Evolutionary conservation across 768 basidiomycete genomes (phyloP).

Genomic region (Chiua virens): DNA sequence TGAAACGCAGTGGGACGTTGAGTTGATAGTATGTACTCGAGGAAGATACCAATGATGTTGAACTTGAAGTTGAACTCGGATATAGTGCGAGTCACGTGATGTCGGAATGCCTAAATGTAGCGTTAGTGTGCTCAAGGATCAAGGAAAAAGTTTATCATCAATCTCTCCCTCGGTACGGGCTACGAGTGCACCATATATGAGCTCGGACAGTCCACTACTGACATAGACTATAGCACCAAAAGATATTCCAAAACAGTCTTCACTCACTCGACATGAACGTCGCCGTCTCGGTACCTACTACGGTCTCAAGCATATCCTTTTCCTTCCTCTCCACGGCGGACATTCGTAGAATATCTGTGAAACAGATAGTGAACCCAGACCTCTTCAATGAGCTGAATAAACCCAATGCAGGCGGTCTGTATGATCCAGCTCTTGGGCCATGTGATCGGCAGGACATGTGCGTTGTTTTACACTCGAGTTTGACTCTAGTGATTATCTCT

Average conservation of each 20-base stretch:
- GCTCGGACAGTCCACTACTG: not conserved
- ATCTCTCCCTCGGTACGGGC: too few relatives aligned
- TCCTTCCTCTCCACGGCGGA: slow-evolving; percentile 89
- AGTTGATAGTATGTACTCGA: slow-evolving; percentile 16
- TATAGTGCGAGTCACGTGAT: slow-evolving; percentile 14
- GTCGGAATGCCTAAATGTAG: too few relatives aligned
- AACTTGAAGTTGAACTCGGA: too few relatives aligned
- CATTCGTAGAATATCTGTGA: slow-evolving; percentile 92
- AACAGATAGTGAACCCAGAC: slow-evolving; percentile 91
- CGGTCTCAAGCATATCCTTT: slow-evolving; percentile 84
- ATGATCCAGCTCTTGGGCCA: slow-evolving; percentile 94
- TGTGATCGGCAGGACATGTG: slow-evolving; percentile 88
- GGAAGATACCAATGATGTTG: not conserved
- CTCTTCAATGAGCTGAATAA: slow-evolving; percentile 92
- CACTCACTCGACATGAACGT: slow-evolving; percentile 69
- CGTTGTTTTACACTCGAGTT: slow-evolving; percentile 33
- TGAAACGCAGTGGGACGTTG: slow-evolving; percentile 51
- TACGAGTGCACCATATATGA: too few relatives aligned
- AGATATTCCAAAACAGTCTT: too few relatives aligned
- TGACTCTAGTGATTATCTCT: slow-evolving; percentile 5
- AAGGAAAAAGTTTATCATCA: slow-evolving; percentile 20
- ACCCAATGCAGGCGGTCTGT: slow-evolving; percentile 89
- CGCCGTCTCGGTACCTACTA: slow-evolving; percentile 82
- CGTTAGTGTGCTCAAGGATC: too few relatives aligned
- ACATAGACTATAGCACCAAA: too few relatives aligned